These are phyloP conservation scores for Nitzschia sp. DNA, from an alignment of 108 stramenopile genomes.

Conservation along the genomic window DNA sequence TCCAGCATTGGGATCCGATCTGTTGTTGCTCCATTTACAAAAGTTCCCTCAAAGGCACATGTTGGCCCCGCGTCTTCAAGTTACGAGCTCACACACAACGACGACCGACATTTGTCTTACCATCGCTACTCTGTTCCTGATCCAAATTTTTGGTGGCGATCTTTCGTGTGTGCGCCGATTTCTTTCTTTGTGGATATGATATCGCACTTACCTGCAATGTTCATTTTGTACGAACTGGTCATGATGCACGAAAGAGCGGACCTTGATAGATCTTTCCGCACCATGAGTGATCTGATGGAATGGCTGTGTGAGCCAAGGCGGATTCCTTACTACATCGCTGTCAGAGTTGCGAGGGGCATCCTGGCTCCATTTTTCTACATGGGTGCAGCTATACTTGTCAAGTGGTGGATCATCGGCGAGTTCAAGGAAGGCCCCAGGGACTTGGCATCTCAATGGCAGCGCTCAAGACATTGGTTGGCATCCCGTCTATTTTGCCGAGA, in stretches of 20 bases:
- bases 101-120: slow-evolving; percentile 14
- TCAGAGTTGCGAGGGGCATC: slow-evolving; percentile 31
- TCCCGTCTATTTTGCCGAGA: slow-evolving; percentile 31
- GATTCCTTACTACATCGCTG: slow-evolving; percentile 51
- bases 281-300: slow-evolving; percentile 30
- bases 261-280: slow-evolving; percentile 1
- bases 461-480: slow-evolving; percentile 34
- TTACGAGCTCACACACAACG: slow-evolving; percentile 33
- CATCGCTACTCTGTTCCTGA: slow-evolving; percentile 44
- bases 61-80: slow-evolving; percentile 42
- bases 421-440: slow-evolving; percentile 40
- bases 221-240: slow-evolving; percentile 35
- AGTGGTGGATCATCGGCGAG: slow-evolving; percentile 44
- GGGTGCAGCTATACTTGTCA: slow-evolving; percentile 41
- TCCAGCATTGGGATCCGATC: slow-evolving; percentile 47
- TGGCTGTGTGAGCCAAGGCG: slow-evolving; percentile 46
- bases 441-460: slow-evolving; percentile 29
- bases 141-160: slow-evolving; percentile 16
- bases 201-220: slow-evolving; percentile 33
- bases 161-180: slow-evolving; percentile 26
- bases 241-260: background rate
- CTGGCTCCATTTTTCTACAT: slow-evolving; percentile 45
- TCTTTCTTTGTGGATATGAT: slow-evolving; percentile 26
- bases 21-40: slow-evolving; percentile 51
- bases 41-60: slow-evolving; percentile 27